phyloP scores from a whole-genome alignment of 768 basidiomycete species.

The Boletus subparvulus region DNA sequence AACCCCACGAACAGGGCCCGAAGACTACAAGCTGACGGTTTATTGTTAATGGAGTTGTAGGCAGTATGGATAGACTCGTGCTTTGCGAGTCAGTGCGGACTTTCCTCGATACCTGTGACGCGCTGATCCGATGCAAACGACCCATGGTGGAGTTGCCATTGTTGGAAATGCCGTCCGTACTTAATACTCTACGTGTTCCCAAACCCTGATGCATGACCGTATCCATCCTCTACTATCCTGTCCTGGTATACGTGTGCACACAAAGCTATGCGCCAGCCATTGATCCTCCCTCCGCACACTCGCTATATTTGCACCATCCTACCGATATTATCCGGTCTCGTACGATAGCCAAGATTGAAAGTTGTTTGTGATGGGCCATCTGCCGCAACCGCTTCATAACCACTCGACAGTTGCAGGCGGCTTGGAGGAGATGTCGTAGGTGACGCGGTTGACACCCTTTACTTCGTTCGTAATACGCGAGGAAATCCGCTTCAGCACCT shows the following conservation, averaged over 20 bases:
- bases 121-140: too few species aligned
- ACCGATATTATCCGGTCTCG: neutral
- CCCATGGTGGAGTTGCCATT: neutral
- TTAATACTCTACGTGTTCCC: neutral
- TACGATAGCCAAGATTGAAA: neutral
- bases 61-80: neutral
- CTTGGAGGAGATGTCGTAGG: conserved; percentile 96
- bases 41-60: neutral
- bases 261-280: neutral
- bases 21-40: neutral
- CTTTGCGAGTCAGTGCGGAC: neutral
- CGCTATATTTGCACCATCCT: neutral
- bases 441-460: conserved; percentile 91
- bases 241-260: neutral
- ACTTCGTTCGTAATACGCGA: conserved; percentile 98
- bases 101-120: neutral
- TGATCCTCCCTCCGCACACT: neutral
- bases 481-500: conserved; percentile 86
- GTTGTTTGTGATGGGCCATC: too few species aligned
- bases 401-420: conserved; percentile 75
- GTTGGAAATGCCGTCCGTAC: neutral
- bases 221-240: neutral
- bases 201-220: too few species aligned
- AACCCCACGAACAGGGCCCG: too few species aligned
- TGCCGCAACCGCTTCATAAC: conserved; percentile 29